These are phyloP conservation scores for Viridothelium virens DNA, from an alignment of 495 filamentous ascomycete genomes.

Conservation along the genomic window DNA sequence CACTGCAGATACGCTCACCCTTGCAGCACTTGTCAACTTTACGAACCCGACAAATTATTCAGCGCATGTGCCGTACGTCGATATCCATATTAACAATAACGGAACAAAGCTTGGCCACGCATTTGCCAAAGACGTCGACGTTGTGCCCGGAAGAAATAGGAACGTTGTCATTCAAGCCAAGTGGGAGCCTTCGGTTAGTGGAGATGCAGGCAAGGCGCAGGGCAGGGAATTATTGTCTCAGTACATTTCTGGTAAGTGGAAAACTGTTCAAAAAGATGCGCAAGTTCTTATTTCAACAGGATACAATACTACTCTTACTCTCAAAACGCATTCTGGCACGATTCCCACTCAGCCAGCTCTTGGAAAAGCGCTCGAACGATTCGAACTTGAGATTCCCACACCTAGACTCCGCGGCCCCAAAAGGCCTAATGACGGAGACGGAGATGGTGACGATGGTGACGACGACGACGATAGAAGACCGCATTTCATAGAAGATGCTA, in stretches of 20 bases:
- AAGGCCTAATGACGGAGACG: slow-evolving; percentile 36
- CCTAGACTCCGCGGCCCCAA: slow-evolving; percentile 55
- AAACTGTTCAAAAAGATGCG: background rate
- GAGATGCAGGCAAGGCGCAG: slow-evolving; percentile 47
- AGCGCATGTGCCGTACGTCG: slow-evolving; percentile 67
- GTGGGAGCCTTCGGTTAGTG: slow-evolving; percentile 65
- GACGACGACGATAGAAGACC: slow-evolving; percentile 35
- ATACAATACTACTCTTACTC: slow-evolving; percentile 66
- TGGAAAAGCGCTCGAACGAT: slow-evolving; percentile 59
- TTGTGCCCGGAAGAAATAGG: slow-evolving; percentile 63
- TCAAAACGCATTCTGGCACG: slow-evolving; percentile 58
- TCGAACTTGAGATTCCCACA: slow-evolving; percentile 60
- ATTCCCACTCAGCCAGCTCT: slow-evolving; percentile 68
- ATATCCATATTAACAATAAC: slow-evolving; percentile 67
- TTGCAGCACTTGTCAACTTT: slow-evolving; percentile 65
- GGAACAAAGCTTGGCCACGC: slow-evolving; percentile 66
- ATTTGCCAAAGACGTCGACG: slow-evolving; percentile 49
- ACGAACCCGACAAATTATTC: slow-evolving; percentile 87
- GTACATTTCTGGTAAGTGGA: slow-evolving; percentile 67
- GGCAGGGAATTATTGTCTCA: slow-evolving; percentile 70
- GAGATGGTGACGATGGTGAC: slow-evolving; percentile 41
- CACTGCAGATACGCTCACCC: slow-evolving; percentile 54
- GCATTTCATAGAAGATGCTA: slow-evolving; percentile 77
- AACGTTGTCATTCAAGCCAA: slow-evolving; percentile 58
- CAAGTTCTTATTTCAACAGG: slow-evolving; percentile 29